phyloP scores from a whole-genome alignment of 2,329 filamentous ascomycete genomes.

The Ascochyta clinopodiicola region DNA sequence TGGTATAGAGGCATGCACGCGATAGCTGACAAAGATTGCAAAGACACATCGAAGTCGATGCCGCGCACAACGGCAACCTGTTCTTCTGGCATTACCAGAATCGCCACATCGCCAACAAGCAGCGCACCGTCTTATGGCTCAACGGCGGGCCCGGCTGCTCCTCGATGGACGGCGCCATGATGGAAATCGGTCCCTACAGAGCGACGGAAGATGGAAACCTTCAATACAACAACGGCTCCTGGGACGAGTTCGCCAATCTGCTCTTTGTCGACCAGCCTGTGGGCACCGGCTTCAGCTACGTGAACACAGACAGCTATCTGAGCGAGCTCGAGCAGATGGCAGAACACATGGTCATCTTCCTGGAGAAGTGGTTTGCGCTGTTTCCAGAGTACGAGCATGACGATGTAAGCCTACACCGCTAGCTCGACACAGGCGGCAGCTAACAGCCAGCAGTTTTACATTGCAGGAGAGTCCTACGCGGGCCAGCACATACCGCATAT shows the following conservation, averaged over 20 bases:
- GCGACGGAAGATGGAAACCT: conserved; percentile 76
- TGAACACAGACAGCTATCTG: conserved; percentile 85
- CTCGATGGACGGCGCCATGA: conserved; percentile 94
- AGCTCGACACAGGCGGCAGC: conserved; percentile 1
- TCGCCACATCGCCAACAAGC: conserved; percentile 88
- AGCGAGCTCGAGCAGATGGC: conserved; percentile 90
- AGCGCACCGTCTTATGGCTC: conserved; percentile 93
- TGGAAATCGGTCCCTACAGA: conserved; percentile 94
- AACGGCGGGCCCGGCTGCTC: conserved; percentile 97
- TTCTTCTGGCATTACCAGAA: conserved; percentile 99
- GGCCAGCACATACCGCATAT: conserved; percentile 98
- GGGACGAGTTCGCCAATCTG: conserved; percentile 97
- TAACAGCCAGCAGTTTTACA: conserved; percentile 71
- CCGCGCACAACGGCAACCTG: conserved; percentile 85
- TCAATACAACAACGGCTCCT: conserved; percentile 87
- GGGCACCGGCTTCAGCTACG: conserved; percentile 95
- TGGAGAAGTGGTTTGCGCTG: conserved; percentile 88
- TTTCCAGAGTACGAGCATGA: conserved; percentile 93
- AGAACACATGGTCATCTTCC: conserved; percentile 81
- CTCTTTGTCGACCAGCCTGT: conserved; percentile 98
- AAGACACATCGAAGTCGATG: conserved; percentile 89
- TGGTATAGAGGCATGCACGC: not conserved
- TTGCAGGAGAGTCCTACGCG: conserved; percentile 95
- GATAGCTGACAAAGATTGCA: not conserved
- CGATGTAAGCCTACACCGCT: conserved; percentile 70